Base-by-base conservation (phyloP, 345 rosid genomes). In the Orychophragmus violaceus region DNA sequence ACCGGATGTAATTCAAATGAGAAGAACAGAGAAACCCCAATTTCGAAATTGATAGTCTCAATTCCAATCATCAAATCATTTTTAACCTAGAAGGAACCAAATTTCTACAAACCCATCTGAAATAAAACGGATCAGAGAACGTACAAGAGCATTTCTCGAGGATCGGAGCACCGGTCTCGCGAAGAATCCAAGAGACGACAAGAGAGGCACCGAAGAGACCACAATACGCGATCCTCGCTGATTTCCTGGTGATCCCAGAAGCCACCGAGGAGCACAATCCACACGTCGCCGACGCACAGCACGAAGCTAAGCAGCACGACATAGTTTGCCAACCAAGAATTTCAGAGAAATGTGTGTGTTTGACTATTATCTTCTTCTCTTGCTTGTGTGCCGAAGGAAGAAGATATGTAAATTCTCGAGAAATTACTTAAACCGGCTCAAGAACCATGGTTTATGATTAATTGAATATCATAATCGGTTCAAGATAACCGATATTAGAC, bases 221-320 rank as follows among this genome's bases (percentile, higher is more conserved):
- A 62, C 96, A 90, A 70, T 90, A 94, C 62, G 88, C 95, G 46
- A 94, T 82, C 69, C 99, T 83, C 22, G 97, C 97, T 1, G 97
- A 94, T 74, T 78, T 85, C 71, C 79, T 87, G 14, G 97, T 33
- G 50, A 94, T 78, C 58, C 94, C 96, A 4, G 97, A 85, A 12
- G 92, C 97, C 74, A 90, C 88, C 67, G 95, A 84, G 9, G 96
- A 41, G 79, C 99, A 94, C 32, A 94, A 82, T 16, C 99, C 99
- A 80, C 99, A 90, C 6, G 95, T 84, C 67, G 83, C 66, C 36
- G 97, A 82, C 27, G 88, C 84, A 58, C 87, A 86, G 77, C 99
- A 94, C 27, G 85, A 82, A n/a, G 84, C 84, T 69, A 86, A 82
- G 80, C 77, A 82, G 80, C 77, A 74, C 75, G 95, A 84, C 96